A percentile compares a stretch with the other conserved stretches of the same genome.
These are phyloP conservation scores for Penicillium sp. DNA, from an alignment of 2,329 filamentous ascomycete genomes.

Conservation along the genomic window DNA sequence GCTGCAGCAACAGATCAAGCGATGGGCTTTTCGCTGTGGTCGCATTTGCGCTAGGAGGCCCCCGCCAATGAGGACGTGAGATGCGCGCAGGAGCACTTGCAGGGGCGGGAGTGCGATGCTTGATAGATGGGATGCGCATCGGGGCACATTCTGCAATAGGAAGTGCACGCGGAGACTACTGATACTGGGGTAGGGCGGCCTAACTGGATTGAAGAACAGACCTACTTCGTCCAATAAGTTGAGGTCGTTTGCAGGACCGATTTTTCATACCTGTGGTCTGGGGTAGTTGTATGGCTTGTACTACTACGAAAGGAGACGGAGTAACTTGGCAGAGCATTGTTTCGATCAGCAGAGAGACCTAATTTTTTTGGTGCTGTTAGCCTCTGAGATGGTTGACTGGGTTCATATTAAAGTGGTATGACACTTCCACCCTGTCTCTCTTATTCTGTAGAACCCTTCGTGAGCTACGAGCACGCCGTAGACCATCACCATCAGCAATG, in stretches of 20 bases:
- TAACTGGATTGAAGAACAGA: neutral
- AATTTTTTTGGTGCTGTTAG: neutral
- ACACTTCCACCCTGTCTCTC: too few relatives aligned
- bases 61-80: slow-evolving; percentile 15
- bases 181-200: too few relatives aligned
- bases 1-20: neutral
- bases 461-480: too few relatives aligned
- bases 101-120: neutral
- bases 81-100: slow-evolving; percentile 4
- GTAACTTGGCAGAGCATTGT: neutral
- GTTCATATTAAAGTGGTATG: too few relatives aligned
- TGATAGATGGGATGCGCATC: slow-evolving; percentile 3
- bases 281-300: neutral
- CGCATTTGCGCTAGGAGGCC: slow-evolving; percentile 10
- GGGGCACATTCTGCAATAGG: slow-evolving; percentile 5
- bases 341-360: neutral
- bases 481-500: neutral
- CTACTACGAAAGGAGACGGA: neutral
- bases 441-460: too few relatives aligned
- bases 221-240: neutral
- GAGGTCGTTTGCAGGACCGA: neutral
- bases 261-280: neutral
- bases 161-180: neutral
- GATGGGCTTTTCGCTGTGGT: slow-evolving; percentile 11
- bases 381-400: neutral